These are phyloP conservation scores for Cryphonectria japonica DNA, from an alignment of 2,329 filamentous ascomycete genomes.

Conservation along the genomic window DNA sequence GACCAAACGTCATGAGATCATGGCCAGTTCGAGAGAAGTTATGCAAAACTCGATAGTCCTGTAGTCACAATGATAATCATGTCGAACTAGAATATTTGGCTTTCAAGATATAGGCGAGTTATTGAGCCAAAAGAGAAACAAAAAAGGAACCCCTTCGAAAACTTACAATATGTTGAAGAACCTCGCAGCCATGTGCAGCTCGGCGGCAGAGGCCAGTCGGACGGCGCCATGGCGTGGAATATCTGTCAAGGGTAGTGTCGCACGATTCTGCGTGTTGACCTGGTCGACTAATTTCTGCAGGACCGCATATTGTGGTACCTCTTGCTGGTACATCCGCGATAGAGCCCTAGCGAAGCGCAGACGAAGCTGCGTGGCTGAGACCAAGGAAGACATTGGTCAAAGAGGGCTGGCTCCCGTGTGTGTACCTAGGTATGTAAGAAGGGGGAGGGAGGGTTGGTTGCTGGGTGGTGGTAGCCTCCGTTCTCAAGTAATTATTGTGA, in stretches of 20 bases:
- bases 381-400: background rate
- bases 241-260: conserved; percentile 11
- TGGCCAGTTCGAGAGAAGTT: background rate
- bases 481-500: background rate
- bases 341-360: conserved; percentile 28
- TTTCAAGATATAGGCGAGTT: background rate
- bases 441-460: background rate
- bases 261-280: conserved; percentile 6
- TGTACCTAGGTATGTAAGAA: background rate
- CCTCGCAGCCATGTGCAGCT: conserved; percentile 47
- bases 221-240: conserved; percentile 51
- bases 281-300: conserved; percentile 27
- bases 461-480: background rate
- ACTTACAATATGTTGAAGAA: conserved; percentile 45
- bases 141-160: too few species aligned
- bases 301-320: conserved; percentile 34
- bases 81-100: background rate
- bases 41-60: background rate
- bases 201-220: conserved; percentile 49
- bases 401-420: background rate
- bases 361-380: conserved; percentile 24
- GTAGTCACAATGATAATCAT: background rate
- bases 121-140: background rate
- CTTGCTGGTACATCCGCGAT: conserved; percentile 33
- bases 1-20: background rate